phyloP scores from a whole-genome alignment of 2,329 filamentous ascomycete genomes.

The Aspergillus caelatus region DNA sequence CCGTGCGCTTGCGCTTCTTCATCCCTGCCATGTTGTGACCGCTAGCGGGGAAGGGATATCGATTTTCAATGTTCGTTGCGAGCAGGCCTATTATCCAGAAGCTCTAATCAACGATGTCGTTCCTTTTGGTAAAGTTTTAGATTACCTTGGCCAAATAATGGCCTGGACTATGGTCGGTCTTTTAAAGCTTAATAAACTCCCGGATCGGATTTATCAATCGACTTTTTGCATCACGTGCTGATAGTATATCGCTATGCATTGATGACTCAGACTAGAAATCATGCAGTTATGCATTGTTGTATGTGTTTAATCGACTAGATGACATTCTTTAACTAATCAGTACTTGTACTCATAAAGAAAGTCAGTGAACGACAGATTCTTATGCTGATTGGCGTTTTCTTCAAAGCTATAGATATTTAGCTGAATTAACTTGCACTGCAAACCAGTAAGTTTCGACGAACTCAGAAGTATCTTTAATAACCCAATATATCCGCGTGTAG shows the following conservation, averaged over 20 bases:
- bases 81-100: background rate
- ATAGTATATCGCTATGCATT: slow-evolving; percentile 13
- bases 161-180: background rate
- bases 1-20: slow-evolving; percentile 39
- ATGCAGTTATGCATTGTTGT: background rate
- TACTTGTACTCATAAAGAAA: slow-evolving; percentile 16
- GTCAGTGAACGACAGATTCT: slow-evolving; percentile 37
- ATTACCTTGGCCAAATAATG: background rate
- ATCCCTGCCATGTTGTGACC: slow-evolving; percentile 24
- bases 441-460: slow-evolving; percentile 36
- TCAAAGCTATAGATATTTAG: slow-evolving; percentile 37
- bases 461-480: slow-evolving; percentile 44
- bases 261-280: background rate
- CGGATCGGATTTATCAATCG: background rate
- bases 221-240: slow-evolving; percentile 20
- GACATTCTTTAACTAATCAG: slow-evolving; percentile 29
- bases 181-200: background rate
- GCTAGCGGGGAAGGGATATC: background rate
- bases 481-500: slow-evolving; percentile 46
- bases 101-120: background rate
- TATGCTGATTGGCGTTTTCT: slow-evolving; percentile 33
- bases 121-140: too few species aligned
- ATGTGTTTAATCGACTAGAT: slow-evolving; percentile 29
- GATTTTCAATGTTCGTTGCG: background rate
- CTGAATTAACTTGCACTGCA: slow-evolving; percentile 47